Percentiles rank a stretch among this genome's conserved stretches.
Conservation (phyloP, 805 yeast species). For the Candida boidinii region DNA sequence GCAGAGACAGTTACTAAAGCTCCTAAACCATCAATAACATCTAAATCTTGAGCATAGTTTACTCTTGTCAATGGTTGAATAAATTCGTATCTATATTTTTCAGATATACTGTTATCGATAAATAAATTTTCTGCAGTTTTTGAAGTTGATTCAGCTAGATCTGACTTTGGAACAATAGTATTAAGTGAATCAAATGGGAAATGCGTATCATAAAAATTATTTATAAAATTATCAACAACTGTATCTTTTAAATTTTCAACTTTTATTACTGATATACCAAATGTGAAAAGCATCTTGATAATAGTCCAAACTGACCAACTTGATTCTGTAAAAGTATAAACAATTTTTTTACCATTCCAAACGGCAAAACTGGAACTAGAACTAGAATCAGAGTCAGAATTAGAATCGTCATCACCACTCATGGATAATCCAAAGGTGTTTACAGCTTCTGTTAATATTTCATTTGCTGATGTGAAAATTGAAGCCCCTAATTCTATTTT, state of each 20-base stretch:
- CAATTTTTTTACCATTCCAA: too few species aligned
- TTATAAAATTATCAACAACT: constrained; percentile 22
- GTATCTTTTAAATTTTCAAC: constrained; percentile 8
- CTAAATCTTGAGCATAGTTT: constrained; percentile 33
- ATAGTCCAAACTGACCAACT: too few species aligned
- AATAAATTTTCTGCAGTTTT: constrained; percentile 19
- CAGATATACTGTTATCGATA: constrained; percentile 15
- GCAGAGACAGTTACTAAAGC: constrained; percentile 32
- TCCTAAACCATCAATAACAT: constrained; percentile 35
- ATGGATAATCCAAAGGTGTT: too few species aligned
- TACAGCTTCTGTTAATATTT: constrained; percentile 29
- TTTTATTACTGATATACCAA: too few species aligned
- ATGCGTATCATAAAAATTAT: constrained; percentile 16
- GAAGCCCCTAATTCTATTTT: constrained; percentile 38
- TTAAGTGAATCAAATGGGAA: constrained; percentile 30
- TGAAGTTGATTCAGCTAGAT: constrained; percentile 15
- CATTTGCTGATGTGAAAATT: constrained; percentile 32
- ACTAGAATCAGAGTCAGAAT: too few species aligned
- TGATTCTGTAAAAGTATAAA: too few species aligned
- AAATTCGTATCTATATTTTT: constrained; percentile 17
- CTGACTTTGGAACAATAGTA: constrained; percentile 10
- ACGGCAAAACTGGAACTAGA: too few species aligned
- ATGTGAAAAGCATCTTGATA: too few species aligned
- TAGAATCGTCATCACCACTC: too few species aligned
- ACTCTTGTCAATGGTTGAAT: constrained; percentile 33